phyloP scores from a whole-genome alignment of 2,329 filamentous ascomycete species.

The Byssothecium circinans region DNA sequence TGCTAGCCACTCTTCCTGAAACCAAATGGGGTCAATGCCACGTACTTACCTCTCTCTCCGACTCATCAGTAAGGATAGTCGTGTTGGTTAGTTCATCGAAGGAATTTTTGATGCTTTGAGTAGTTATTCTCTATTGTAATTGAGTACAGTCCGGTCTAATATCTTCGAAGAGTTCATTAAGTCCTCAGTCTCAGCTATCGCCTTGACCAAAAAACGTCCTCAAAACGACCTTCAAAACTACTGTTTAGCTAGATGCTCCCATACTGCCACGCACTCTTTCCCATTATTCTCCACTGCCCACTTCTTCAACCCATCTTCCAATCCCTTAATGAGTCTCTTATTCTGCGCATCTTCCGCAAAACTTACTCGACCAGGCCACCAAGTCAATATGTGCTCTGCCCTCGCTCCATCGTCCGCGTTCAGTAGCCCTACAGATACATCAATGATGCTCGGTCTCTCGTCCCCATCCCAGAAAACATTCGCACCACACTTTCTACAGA shows the following conservation, averaged over 20 bases:
- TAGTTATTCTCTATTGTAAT: too few relatives aligned
- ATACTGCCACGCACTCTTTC: slow-evolving; percentile 8
- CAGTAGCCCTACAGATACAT: slow-evolving; percentile 52
- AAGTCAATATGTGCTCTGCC: slow-evolving; percentile 49
- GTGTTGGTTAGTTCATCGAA: too few relatives aligned
- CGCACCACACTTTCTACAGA: slow-evolving; percentile 52
- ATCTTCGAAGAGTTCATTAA: too few relatives aligned
- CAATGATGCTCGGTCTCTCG: slow-evolving; percentile 44
- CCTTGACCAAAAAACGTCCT: too few relatives aligned
- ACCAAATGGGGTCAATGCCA: too few relatives aligned
- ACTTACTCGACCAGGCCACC: slow-evolving; percentile 44
- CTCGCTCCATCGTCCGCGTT: slow-evolving; percentile 48
- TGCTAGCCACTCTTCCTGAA: too few relatives aligned
- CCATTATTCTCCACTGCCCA: slow-evolving; percentile 18
- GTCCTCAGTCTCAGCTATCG: too few relatives aligned
- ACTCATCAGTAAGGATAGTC: too few relatives aligned
- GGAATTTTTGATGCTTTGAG: too few relatives aligned
- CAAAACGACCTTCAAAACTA: too few relatives aligned
- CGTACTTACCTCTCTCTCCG: too few relatives aligned
- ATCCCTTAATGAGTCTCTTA: slow-evolving; percentile 42
- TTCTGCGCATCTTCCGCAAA: slow-evolving; percentile 38
- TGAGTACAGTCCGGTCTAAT: too few relatives aligned
- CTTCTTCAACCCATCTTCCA: slow-evolving; percentile 34
- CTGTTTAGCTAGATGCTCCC: not conserved
- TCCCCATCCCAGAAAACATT: slow-evolving; percentile 51